Evolutionary conservation across 2,329 filamentous ascomycete species (phyloP).

Genomic region (Penicillium sp.): DNA sequence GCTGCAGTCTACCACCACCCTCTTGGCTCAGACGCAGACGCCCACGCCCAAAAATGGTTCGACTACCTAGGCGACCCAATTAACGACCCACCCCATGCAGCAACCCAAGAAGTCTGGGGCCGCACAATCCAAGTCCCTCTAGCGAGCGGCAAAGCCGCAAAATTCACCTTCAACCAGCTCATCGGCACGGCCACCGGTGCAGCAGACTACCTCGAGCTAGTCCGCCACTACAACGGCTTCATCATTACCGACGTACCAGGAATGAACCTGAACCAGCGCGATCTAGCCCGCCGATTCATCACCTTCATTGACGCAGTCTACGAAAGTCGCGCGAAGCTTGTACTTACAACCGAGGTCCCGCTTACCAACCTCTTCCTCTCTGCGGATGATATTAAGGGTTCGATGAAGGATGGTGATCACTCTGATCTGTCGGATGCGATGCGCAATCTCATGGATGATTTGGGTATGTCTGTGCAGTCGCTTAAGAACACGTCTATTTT

Average conservation of each 20-base stretch:
- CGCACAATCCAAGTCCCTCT: constrained; percentile 83
- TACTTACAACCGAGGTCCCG: constrained; percentile 85
- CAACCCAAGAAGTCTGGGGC: constrained; percentile 87
- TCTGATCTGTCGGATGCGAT: constrained; percentile 66
- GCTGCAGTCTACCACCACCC: constrained; percentile 93
- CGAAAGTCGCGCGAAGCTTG: constrained; percentile 82
- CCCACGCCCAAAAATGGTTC: constrained; percentile 94
- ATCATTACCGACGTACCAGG: constrained; percentile 87
- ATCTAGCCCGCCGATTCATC: constrained; percentile 90
- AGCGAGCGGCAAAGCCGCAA: constrained; percentile 83
- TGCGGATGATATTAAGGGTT: constrained; percentile 65
- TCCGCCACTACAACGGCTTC: constrained; percentile 87
- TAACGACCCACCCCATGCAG: constrained; percentile 71
- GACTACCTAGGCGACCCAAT: constrained; percentile 85
- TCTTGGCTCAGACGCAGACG: constrained; percentile 72
- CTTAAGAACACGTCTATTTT: constrained; percentile 87
- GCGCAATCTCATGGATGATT: constrained; percentile 80
- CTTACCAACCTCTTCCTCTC: constrained; percentile 84
- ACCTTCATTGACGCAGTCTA: constrained; percentile 98
- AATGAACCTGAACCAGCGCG: constrained; percentile 84
- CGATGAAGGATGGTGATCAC: constrained; percentile 51
- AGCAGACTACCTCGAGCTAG: constrained; percentile 92
- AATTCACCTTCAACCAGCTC: constrained; percentile 90
- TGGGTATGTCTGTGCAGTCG: constrained; percentile 80
- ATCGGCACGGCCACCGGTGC: constrained; percentile 87